phyloP scores from a whole-genome alignment of 495 filamentous ascomycete species.

The Staphylotrichum longicolle region DNA sequence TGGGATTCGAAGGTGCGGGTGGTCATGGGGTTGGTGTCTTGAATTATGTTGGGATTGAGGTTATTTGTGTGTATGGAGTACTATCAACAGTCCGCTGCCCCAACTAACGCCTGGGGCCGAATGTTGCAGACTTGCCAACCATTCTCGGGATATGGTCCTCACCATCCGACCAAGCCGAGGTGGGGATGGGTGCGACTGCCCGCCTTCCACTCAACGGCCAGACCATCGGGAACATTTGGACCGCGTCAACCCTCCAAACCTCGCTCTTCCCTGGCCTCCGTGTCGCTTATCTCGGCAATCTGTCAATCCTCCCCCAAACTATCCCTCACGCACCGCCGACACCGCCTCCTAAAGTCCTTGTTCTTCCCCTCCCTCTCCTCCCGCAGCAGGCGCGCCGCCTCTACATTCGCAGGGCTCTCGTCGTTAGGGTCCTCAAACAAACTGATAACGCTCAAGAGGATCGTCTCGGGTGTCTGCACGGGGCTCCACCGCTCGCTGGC shows the following conservation, averaged over 20 bases:
- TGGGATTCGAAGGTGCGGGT: slow-evolving; percentile 79
- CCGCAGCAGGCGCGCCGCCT: slow-evolving; percentile 83
- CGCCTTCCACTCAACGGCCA: too few relatives aligned
- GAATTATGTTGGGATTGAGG: background rate
- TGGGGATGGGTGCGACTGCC: too few relatives aligned
- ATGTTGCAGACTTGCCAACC: too few relatives aligned
- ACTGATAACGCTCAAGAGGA: slow-evolving; percentile 87
- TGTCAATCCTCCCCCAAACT: slow-evolving; percentile 73
- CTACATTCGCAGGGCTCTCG: slow-evolving; percentile 92
- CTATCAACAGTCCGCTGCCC: background rate
- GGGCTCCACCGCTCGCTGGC: slow-evolving; percentile 93
- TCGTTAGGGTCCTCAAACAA: slow-evolving; percentile 92
- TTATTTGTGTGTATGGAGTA: background rate
- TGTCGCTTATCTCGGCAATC: too few relatives aligned
- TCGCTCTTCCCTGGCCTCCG: too few relatives aligned
- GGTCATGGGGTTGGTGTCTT: slow-evolving; percentile 58
- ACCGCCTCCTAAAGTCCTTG: slow-evolving; percentile 73
- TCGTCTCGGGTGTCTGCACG: slow-evolving; percentile 96
- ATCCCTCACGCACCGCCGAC: slow-evolving; percentile 74
- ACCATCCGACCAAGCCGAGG: too few relatives aligned
- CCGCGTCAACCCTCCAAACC: too few relatives aligned
- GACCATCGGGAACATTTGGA: too few relatives aligned
- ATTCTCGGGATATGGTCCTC: background rate
- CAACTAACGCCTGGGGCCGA: too few relatives aligned
- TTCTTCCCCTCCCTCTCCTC: slow-evolving; percentile 63